phyloP scores from a whole-genome alignment of 768 basidiomycete species.

The Lyophyllum decastes region DNA sequence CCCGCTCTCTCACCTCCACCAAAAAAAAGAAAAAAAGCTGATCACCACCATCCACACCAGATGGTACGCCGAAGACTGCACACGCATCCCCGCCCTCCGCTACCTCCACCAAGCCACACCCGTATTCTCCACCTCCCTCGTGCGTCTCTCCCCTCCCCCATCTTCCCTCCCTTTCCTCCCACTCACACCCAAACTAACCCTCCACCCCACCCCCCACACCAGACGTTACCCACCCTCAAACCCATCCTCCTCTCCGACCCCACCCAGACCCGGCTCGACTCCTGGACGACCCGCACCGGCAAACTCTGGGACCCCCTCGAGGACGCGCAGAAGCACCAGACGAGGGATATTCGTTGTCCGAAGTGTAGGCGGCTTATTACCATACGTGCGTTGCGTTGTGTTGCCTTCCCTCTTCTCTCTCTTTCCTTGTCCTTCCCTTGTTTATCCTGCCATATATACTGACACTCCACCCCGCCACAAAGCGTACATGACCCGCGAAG shows the following conservation, averaged over 20 bases:
- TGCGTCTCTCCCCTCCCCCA: neutral
- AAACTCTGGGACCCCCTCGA: conserved; percentile 7
- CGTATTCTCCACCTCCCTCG: conserved; percentile 6
- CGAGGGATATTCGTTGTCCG: neutral
- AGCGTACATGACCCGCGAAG: conserved; percentile 15
- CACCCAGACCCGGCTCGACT: neutral
- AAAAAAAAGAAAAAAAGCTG: too few relatives aligned
- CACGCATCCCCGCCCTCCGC: conserved; percentile 10
- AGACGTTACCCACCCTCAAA: neutral
- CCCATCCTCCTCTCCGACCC: conserved; percentile 1
- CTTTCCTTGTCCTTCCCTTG: too few relatives aligned
- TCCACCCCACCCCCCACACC: neutral
- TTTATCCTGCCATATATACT: too few relatives aligned
- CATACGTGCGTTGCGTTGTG: neutral
- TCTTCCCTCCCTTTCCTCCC: too few relatives aligned
- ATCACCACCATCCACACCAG: conserved; percentile 3
- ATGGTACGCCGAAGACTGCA: conserved; percentile 18
- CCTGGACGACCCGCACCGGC: neutral
- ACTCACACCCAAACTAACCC: too few relatives aligned
- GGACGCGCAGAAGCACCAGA: neutral
- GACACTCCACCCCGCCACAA: neutral
- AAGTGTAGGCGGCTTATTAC: neutral
- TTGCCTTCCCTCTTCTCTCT: neutral
- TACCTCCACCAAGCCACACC: conserved; percentile 2
- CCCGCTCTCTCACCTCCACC: too few relatives aligned